These are phyloP conservation scores for Pavlovales sp. DNA, from an alignment of 208 protist species.

Conservation along the genomic window DNA sequence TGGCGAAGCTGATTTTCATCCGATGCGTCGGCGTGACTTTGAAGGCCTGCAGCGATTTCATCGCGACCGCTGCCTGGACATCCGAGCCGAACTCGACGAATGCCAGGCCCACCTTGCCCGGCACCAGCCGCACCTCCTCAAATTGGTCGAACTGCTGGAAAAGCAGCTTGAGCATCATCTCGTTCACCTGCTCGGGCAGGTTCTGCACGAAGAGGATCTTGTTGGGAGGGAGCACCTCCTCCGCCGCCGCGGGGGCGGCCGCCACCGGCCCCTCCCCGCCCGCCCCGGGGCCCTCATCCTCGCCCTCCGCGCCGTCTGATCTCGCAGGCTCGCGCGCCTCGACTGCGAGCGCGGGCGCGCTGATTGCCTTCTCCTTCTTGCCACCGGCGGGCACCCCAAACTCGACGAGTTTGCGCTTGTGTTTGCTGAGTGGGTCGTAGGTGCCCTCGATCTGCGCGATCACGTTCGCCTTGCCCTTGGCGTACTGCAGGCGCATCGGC, in stretches of 20 bases:
- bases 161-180: conserved; percentile 62
- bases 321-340: too few species aligned
- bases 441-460: conserved; percentile 62
- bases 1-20: conserved; percentile 45
- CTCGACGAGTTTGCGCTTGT: conserved; percentile 43
- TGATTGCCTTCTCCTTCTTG: background rate
- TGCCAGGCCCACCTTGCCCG: conserved; percentile 61
- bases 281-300: background rate
- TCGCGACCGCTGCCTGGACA: conserved; percentile 58
- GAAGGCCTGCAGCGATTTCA: conserved; percentile 60
- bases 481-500: conserved; percentile 63
- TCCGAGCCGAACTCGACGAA: conserved; percentile 70
- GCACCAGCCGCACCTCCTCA: conserved; percentile 62
- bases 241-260: background rate
- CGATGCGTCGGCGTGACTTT: conserved; percentile 48
- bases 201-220: conserved; percentile 68
- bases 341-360: too few species aligned
- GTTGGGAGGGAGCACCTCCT: conserved; percentile 56
- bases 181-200: conserved; percentile 60
- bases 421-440: conserved; percentile 39
- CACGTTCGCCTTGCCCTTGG: conserved; percentile 62
- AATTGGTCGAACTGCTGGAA: conserved; percentile 67
- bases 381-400: background rate
- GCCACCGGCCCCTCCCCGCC: background rate
- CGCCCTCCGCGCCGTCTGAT: too few species aligned